These are phyloP conservation scores for Kluyveromyces sp. DNA, from an alignment of 1,139 yeast genomes.

Conservation along the genomic window DNA sequence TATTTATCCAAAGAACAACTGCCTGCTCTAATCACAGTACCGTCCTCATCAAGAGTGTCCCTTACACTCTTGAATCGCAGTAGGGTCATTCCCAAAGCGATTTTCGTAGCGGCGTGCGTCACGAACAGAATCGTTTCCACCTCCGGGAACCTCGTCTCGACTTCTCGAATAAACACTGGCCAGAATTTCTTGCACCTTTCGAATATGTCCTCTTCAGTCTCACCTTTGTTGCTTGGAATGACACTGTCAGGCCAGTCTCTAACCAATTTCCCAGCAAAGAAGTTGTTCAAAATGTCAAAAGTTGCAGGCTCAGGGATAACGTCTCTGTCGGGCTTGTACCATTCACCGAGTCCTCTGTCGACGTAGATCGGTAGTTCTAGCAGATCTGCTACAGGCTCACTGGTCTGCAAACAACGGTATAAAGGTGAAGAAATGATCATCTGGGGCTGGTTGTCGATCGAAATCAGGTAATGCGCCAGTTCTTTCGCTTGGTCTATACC, in stretches of 20 bases:
- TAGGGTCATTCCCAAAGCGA: conserved; percentile 67
- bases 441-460: conserved; percentile 49
- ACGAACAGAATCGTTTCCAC: conserved; percentile 52
- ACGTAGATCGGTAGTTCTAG: conserved; percentile 51
- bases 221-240: conserved; percentile 59
- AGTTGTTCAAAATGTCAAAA: conserved; percentile 39
- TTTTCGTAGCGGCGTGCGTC: conserved; percentile 81
- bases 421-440: conserved; percentile 74
- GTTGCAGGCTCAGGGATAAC: conserved; percentile 56
- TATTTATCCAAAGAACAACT: conserved; percentile 54
- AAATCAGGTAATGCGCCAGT: conserved; percentile 46
- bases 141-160: conserved; percentile 49
- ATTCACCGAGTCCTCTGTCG: conserved; percentile 71
- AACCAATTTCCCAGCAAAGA: conserved; percentile 44
- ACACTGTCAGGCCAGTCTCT: conserved; percentile 44
- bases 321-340: conserved; percentile 52
- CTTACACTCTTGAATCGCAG: conserved; percentile 43
- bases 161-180: conserved; percentile 42
- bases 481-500: conserved; percentile 77
- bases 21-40: conserved; percentile 45
- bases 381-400: conserved; percentile 55
- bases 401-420: conserved; percentile 82
- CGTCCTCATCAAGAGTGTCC: conserved; percentile 44
- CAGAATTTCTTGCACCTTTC: conserved; percentile 48
- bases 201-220: conserved; percentile 56